Conservation (phyloP, 441 rosid genomes). For the Gossypium lobatum region DNA sequence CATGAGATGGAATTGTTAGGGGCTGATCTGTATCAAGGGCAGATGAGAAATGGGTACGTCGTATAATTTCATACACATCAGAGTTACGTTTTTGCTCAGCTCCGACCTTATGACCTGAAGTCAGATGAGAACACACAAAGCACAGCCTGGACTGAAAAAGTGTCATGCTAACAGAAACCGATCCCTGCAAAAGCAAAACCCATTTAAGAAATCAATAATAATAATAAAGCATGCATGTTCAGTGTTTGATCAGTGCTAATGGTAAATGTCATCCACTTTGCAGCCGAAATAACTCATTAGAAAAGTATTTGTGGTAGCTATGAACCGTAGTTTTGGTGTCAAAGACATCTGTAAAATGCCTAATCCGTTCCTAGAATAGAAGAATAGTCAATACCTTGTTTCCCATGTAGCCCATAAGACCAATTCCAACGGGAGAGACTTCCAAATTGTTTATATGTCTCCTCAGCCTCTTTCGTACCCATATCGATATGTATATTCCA, state of each 20-base stretch:
- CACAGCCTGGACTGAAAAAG: constrained; percentile 86
- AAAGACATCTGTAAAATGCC: constrained; percentile 1
- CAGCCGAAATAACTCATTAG: background rate
- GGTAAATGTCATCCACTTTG: too few relatives aligned
- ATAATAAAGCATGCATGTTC: background rate
- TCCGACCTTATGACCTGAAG: constrained; percentile 93
- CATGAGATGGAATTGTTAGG: constrained; percentile 78
- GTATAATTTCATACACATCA: constrained; percentile 79
- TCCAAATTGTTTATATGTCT: constrained; percentile 77
- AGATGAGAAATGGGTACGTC: constrained; percentile 75
- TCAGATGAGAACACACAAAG: constrained; percentile 96
- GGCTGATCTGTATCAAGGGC: constrained; percentile 66
- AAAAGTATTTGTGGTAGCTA: background rate
- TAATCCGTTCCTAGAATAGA: background rate
- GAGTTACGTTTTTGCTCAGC: constrained; percentile 87
- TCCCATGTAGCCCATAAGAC: constrained; percentile 99
- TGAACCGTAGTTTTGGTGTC: background rate
- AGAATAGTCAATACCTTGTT: constrained; percentile 63
- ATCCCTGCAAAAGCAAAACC: constrained; percentile 60
- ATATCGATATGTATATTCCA: constrained; percentile 83
- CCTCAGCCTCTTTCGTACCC: constrained; percentile 84
- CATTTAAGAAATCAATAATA: background rate
- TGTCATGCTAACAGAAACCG: constrained; percentile 95
- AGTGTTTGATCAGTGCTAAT: too few relatives aligned
- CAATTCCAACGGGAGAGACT: constrained; percentile 95